These are phyloP conservation scores for Pseudogymnoascus sp. DNA, from an alignment of 2,329 filamentous ascomycete species.

Conservation along the genomic window DNA sequence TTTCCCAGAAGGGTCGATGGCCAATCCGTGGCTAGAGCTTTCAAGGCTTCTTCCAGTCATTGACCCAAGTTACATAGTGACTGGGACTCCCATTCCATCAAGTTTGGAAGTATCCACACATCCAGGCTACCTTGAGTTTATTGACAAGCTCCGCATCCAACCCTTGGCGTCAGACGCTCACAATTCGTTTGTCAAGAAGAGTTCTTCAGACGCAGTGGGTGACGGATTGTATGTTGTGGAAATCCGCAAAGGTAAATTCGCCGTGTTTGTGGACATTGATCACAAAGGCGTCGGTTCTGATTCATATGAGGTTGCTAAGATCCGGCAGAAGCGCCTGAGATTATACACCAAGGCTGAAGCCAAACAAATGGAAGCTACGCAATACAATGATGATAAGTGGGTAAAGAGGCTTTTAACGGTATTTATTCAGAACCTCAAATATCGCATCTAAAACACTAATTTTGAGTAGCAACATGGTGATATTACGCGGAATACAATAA, in stretches of 20 bases:
- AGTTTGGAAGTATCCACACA: constrained; percentile 2
- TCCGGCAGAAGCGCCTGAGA: constrained; percentile 8
- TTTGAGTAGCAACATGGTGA: not conserved
- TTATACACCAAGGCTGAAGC: not conserved
- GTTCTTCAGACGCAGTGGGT: not conserved
- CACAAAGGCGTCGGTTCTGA: not conserved
- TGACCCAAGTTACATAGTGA: not conserved
- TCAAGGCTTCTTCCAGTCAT: constrained; percentile 3
- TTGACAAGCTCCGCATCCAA: not conserved
- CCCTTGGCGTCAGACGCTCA: not conserved
- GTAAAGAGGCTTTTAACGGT: constrained; percentile 1
- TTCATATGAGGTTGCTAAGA: constrained; percentile 9
- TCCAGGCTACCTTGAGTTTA: not conserved
- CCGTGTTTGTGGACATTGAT: not conserved
- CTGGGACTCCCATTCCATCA: not conserved
- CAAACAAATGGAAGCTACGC: not conserved
- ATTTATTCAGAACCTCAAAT: not conserved
- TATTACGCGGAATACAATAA: not conserved
- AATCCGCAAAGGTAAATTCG: not conserved
- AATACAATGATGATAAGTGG: constrained; percentile 4
- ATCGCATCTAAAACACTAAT: not conserved
- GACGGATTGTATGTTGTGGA: not conserved
- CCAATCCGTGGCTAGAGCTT: constrained; percentile 1
- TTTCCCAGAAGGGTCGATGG: not conserved
- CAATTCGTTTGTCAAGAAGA: not conserved